Base-by-base conservation (phyloP, 106 monocot species). In the Alisma plantagoaquatica region DNA sequence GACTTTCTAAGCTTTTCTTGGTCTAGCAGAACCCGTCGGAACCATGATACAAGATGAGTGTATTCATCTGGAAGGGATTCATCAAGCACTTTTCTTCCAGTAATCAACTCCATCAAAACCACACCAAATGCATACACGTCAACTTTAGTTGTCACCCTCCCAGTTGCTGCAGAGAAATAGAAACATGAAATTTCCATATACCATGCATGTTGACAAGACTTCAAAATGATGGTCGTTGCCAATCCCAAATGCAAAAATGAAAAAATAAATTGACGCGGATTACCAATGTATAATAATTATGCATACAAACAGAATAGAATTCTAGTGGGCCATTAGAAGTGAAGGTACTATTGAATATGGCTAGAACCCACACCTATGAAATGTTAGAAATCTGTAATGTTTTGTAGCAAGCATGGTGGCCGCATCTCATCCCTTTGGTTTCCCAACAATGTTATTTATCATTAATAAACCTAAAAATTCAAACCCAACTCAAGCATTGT, bases 111-210 rank as follows among this genome's bases (percentile, higher is more conserved):
- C 82, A 92, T 79, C 32, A 92, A 47, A 41, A 92, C 82, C 43
- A 92, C 86, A 43, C 92, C 92, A 50, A 73, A 92, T 54, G 92
- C 81, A 23, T 92, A 92, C 1, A 92, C 92, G 63, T 92, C 92
- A 21, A 82, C 82, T 46, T 92, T 92, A 0, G 86, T 86, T 18
- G 82, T 76, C 18, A 92, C 73, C 35, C 82, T 86, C 53, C 92
- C 92, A 21, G 86, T 92, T 51, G 70, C 92, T 92, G 82, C 62
- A 42, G 26, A 26, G 29, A 56, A 43, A 31, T 47, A 2, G n/a
- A n/a, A n/a, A n/a, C n/a, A n/a, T n/a, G n/a, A n/a, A n/a, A n/a
- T n/a, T n/a, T n/a, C n/a, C n/a, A n/a, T n/a, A n/a, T n/a, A n/a
- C n/a, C n/a, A n/a, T n/a, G n/a, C n/a, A n/a, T n/a, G n/a, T n/a